Conservation (phyloP, 495 filamentous ascomycete species). For the Staphylotrichum longicolle region DNA sequence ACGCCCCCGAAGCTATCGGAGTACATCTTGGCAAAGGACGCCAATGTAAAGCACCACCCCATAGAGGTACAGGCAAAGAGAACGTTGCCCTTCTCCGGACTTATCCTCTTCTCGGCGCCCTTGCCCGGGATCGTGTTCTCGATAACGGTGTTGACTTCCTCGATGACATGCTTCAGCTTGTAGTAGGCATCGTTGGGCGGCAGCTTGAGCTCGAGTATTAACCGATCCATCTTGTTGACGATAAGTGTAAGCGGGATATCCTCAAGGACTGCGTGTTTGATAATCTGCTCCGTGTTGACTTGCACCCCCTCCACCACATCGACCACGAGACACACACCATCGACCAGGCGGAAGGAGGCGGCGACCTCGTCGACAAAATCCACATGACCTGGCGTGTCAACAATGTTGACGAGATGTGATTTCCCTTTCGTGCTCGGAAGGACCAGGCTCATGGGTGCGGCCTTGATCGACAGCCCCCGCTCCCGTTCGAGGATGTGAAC, state of each 20-base stretch:
- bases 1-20: conserved; percentile 80
- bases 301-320: conserved; percentile 99
- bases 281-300: conserved; percentile 92
- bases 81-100: conserved; percentile 96
- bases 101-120: conserved; percentile 76
- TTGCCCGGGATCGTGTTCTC: conserved; percentile 81
- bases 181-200: conserved; percentile 96
- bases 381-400: conserved; percentile 96
- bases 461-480: conserved; percentile 88
- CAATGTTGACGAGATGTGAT: conserved; percentile 91
- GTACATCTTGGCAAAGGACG: conserved; percentile 95
- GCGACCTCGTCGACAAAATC: conserved; percentile 98
- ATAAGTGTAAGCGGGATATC: conserved; percentile 85
- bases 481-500: conserved; percentile 84
- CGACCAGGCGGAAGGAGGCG: conserved; percentile 77
- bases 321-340: conserved; percentile 89
- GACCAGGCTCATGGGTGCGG: conserved; percentile 91
- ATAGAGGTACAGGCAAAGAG: conserved; percentile 89
- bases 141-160: conserved; percentile 95
- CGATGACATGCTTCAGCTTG: conserved; percentile 96
- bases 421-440: conserved; percentile 85
- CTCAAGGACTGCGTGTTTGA: conserved; percentile 90
- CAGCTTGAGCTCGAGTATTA: conserved; percentile 92
- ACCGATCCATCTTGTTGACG: conserved; percentile 94
- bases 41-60: conserved; percentile 94